Conservation (phyloP, 129 eudicot genomes). For the Logfia minima region DNA sequence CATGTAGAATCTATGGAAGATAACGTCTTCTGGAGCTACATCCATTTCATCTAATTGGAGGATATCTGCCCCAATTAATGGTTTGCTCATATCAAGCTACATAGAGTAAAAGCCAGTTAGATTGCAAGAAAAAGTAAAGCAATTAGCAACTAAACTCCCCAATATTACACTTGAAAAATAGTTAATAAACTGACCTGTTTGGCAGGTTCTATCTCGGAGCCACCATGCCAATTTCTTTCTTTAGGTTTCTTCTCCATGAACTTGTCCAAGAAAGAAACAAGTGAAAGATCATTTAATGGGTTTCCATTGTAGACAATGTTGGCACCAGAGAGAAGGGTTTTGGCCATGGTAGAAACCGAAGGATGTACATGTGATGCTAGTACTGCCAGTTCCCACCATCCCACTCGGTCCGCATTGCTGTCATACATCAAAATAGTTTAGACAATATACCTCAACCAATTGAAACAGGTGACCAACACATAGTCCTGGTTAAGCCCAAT, state of each 20-base stretch:
- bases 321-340: constrained; percentile 91
- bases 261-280: constrained; percentile 82
- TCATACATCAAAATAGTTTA: constrained; percentile 10
- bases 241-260: constrained; percentile 98
- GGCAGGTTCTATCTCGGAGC: constrained; percentile 88
- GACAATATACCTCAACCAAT: constrained; percentile 6
- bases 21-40: constrained; percentile 89
- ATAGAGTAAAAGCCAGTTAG: background rate
- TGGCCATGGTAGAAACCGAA: constrained; percentile 94
- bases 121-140: background rate
- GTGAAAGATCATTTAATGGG: constrained; percentile 82
- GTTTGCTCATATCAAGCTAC: constrained; percentile 84
- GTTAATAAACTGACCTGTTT: constrained; percentile 58
- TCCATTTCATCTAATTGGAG: constrained; percentile 78
- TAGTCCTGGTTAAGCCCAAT: no score
- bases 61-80: constrained; percentile 79
- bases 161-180: background rate
- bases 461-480: background rate
- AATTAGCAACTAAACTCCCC: background rate
- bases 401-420: constrained; percentile 88
- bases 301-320: constrained; percentile 89
- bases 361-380: constrained; percentile 89
- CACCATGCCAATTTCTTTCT: constrained; percentile 92
- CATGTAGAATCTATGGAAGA: constrained; percentile 88
- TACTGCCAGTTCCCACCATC: constrained; percentile 96